phyloP scores from a whole-genome alignment of 2,329 filamentous ascomycete genomes.

The Podosphaera xanthii region DNA sequence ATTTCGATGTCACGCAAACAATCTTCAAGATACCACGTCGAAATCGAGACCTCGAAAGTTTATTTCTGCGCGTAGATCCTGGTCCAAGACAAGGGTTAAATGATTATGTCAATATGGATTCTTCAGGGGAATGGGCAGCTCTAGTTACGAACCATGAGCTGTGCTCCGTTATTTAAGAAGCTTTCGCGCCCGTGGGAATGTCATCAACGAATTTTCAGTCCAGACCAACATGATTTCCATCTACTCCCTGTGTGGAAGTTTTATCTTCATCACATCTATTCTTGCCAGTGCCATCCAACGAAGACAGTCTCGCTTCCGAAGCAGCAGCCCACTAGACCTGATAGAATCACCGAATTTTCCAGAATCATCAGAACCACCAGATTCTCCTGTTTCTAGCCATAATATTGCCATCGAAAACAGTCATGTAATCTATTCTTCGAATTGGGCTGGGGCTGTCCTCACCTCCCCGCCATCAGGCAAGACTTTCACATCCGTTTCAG shows the following conservation, averaged over 20 bases:
- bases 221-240: neutral
- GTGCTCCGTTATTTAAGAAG: neutral
- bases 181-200: neutral
- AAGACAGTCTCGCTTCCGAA: neutral
- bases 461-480: constrained; percentile 15
- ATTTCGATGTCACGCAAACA: too few species aligned
- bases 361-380: neutral
- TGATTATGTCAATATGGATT: neutral
- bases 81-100: neutral
- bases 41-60: neutral
- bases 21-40: too few species aligned
- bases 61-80: neutral
- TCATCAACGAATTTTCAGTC: neutral
- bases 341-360: neutral
- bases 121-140: neutral
- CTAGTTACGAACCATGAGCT: neutral
- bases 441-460: constrained; percentile 21
- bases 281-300: neutral
- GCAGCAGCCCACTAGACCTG: neutral
- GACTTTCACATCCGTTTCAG: constrained; percentile 29
- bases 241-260: neutral
- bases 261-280: neutral
- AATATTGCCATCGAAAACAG: constrained; percentile 11
- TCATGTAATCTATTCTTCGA: constrained; percentile 11
- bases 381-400: too few species aligned